These are phyloP conservation scores for Baudoinia panamericana DNA, from an alignment of 495 filamentous ascomycete species.

Conservation along the genomic window DNA sequence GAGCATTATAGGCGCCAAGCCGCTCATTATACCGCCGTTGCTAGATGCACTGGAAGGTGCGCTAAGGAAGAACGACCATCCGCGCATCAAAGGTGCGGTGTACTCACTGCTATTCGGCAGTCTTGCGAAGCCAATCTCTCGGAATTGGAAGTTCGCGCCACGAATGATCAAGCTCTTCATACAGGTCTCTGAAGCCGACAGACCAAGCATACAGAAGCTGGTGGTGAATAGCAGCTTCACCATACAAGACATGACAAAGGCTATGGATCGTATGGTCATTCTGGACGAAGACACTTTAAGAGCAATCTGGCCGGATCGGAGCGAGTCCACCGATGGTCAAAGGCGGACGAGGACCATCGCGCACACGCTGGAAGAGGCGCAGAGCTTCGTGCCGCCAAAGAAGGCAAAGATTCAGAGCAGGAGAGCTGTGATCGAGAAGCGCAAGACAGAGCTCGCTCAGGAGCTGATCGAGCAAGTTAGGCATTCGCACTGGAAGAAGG, in stretches of 20 bases:
- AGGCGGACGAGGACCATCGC: slow-evolving; percentile 16
- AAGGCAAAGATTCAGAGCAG: slow-evolving; percentile 58
- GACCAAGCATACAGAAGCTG: slow-evolving; percentile 83
- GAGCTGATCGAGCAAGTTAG: slow-evolving; percentile 68
- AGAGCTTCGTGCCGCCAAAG: slow-evolving; percentile 58
- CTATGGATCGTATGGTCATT: slow-evolving; percentile 74
- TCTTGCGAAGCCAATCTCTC: slow-evolving; percentile 70
- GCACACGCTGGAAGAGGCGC: slow-evolving; percentile 24
- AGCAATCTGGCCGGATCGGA: slow-evolving; percentile 47
- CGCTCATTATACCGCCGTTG: slow-evolving; percentile 77
- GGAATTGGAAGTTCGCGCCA: slow-evolving; percentile 88
- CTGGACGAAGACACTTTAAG: slow-evolving; percentile 61
- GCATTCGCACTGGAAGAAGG: slow-evolving; percentile 89
- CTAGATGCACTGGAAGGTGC: slow-evolving; percentile 66
- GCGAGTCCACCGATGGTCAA: not conserved
- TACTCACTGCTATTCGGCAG: slow-evolving; percentile 82
- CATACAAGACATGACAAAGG: slow-evolving; percentile 80
- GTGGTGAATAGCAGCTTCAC: slow-evolving; percentile 68
- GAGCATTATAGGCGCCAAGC: slow-evolving; percentile 68
- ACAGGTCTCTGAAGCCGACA: slow-evolving; percentile 76
- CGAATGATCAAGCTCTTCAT: slow-evolving; percentile 78
- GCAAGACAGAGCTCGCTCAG: slow-evolving; percentile 65
- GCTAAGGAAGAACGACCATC: slow-evolving; percentile 68
- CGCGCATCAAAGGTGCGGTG: slow-evolving; percentile 85
- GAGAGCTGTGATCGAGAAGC: slow-evolving; percentile 59